These are phyloP conservation scores for Calonectria ilicicola DNA, from an alignment of 2,329 filamentous ascomycete genomes.

Conservation along the genomic window DNA sequence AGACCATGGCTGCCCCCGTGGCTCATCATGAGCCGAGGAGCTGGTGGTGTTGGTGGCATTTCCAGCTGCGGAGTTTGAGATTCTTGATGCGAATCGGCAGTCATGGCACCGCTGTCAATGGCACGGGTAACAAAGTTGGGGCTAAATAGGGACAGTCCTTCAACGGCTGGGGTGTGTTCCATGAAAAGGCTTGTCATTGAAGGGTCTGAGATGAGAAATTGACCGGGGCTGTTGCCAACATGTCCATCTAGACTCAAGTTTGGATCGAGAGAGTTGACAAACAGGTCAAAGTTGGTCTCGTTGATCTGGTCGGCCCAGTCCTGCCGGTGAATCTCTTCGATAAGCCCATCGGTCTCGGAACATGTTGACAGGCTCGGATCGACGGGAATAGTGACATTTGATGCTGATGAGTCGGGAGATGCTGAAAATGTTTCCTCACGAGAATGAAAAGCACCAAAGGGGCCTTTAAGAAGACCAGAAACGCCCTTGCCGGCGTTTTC, in stretches of 20 bases:
- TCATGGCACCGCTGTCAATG: constrained; percentile 24
- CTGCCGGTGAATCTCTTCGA: constrained; percentile 35
- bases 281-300: constrained; percentile 35
- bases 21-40: background rate
- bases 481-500: background rate
- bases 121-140: constrained; percentile 38
- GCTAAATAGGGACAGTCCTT: constrained; percentile 36
- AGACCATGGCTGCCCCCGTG: background rate
- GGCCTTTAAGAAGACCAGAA: constrained; percentile 28
- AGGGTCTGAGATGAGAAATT: constrained; percentile 23
- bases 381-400: constrained; percentile 19
- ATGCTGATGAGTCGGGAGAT: constrained; percentile 15
- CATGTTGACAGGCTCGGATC: constrained; percentile 28
- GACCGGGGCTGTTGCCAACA: constrained; percentile 5
- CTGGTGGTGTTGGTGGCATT: background rate
- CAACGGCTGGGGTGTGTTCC: constrained; percentile 35
- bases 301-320: constrained; percentile 38
- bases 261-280: constrained; percentile 30
- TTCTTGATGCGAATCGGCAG: background rate
- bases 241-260: constrained; percentile 13
- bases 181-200: constrained; percentile 32
- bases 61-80: background rate
- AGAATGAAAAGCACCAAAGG: constrained; percentile 37
- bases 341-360: constrained; percentile 30
- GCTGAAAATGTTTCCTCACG: background rate